These are phyloP conservation scores for Kodamaea hsintzibuensis DNA, from an alignment of 805 yeast genomes.

Conservation along the genomic window DNA sequence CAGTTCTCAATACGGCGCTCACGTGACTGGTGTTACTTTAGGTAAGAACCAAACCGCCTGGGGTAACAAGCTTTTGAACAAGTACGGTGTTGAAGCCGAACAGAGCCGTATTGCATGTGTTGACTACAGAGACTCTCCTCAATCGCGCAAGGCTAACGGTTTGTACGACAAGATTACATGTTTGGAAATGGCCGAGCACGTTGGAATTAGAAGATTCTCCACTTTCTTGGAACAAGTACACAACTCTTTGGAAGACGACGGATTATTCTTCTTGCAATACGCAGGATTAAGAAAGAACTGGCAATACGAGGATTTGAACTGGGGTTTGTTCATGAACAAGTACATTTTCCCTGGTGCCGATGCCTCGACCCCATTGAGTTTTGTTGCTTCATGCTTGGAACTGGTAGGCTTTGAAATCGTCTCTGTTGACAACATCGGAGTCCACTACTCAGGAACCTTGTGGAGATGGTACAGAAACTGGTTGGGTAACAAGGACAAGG, in stretches of 20 bases:
- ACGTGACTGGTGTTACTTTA: constrained; percentile 85
- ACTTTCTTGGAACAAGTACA: constrained; percentile 77
- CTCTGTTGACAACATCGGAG: constrained; percentile 85
- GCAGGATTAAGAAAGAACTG: constrained; percentile 89
- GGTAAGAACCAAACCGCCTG: constrained; percentile 90
- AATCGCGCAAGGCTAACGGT: constrained; percentile 45
- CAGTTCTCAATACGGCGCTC: constrained; percentile 78
- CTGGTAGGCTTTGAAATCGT: constrained; percentile 85
- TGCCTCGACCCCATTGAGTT: constrained; percentile 90
- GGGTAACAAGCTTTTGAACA: constrained; percentile 71
- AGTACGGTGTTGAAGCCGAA: constrained; percentile 65
- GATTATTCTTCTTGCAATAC: constrained; percentile 80
- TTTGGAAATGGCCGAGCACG: constrained; percentile 95
- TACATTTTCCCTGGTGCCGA: constrained; percentile 97
- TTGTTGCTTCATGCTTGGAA: constrained; percentile 75
- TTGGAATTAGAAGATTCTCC: constrained; percentile 82
- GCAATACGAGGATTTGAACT: constrained; percentile 91
- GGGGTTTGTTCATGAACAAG: constrained; percentile 97
- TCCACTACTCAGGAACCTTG: constrained; percentile 85
- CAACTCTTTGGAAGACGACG: constrained; percentile 90
- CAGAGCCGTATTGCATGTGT: constrained; percentile 79
- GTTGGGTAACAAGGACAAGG: constrained; percentile 79
- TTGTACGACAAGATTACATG: constrained; percentile 84
- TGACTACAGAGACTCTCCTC: constrained; percentile 92
- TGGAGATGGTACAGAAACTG: constrained; percentile 97